Base-by-base conservation (phyloP, 129 eudicot species). In the Calendula officinalis region DNA sequence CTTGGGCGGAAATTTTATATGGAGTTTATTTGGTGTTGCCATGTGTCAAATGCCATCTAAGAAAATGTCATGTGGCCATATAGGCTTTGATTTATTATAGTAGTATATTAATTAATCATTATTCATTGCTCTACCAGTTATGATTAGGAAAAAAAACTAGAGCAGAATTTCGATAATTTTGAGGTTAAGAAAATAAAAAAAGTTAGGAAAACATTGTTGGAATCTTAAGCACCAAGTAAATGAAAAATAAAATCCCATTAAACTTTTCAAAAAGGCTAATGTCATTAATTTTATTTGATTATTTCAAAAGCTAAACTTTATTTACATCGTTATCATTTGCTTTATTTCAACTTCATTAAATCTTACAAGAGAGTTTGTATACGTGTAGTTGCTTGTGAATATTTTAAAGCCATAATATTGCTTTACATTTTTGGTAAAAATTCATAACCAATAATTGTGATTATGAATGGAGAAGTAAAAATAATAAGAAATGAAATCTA, bases 141-240 rank as follows among this genome's bases (percentile, higher is more conserved):
- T n/a, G n/a, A n/a, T n/a, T n/a, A n/a, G n/a, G n/a, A n/a, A n/a
- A n/a, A n/a, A n/a, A n/a, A n/a, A n/a, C n/a, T n/a, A n/a, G n/a
- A n/a, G n/a, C n/a, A n/a, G n/a, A n/a, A n/a, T n/a, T 51, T 22
- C 3, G 15, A 11, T 51, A 51, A 16, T 51, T 16, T 51, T 16
- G 27, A 16, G 8, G 34, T 22, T 51, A 54, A 30, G 13, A 9
- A 53, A 22, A 57, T 4, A 45, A 44, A 62, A 10, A 17, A 35
- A 49, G 35, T n/a, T 15, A 36, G 17, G 5, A 47, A 37, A 70
- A 13, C 16, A 63, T 35, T 10, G 22, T 35, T 54, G 42, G 48
- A 72, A 63, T 72, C 77, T 72, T 72, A 72, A 72, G 64, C 70
- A 62, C 63, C 56, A 72, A 72, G 77, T 44, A 72, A 72, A 63